Conservation (phyloP, 2,329 filamentous ascomycete species). For the Daldinia sp. region DNA sequence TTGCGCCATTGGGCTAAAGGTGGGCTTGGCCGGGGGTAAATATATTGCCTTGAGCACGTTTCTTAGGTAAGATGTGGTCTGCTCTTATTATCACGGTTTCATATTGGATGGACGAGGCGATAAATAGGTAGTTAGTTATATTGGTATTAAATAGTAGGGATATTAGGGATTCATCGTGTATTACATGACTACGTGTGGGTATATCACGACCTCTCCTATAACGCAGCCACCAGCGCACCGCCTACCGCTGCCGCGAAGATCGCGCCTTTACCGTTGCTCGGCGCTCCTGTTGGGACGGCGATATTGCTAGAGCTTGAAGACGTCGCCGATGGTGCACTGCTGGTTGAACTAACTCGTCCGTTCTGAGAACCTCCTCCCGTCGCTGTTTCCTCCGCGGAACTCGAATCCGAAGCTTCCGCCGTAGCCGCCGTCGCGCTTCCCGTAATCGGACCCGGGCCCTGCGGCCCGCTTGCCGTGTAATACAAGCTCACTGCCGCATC, state of each 20-base stretch:
- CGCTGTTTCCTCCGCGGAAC: not conserved
- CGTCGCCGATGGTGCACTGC: not conserved
- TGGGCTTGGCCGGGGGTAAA: conserved; percentile 35
- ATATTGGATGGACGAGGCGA: not conserved
- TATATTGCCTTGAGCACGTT: conserved; percentile 33
- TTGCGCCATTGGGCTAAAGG: conserved; percentile 21
- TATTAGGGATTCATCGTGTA: conserved; percentile 6
- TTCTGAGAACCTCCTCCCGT: not conserved
- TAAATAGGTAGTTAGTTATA: conserved; percentile 2
- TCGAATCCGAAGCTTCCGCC: conserved; percentile 8
- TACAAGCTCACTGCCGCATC: conserved; percentile 54
- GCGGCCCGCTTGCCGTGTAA: conserved; percentile 50
- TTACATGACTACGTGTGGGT: not conserved
- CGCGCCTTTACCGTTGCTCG: conserved; percentile 4
- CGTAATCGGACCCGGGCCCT: conserved; percentile 54
- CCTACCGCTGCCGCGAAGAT: conserved; percentile 15
- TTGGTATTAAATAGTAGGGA: not conserved
- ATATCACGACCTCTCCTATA: not conserved
- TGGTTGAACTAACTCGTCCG: not conserved
- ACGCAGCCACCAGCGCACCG: conserved; percentile 9
- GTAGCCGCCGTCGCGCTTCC: conserved; percentile 51
- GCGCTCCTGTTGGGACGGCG: conserved; percentile 4
- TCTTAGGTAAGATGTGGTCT: conserved; percentile 12
- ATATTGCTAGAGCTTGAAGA: conserved; percentile 13
- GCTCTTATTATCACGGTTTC: not conserved